Percentiles rank a stretch among this genome's conserved stretches.
phyloP scores from a whole-genome alignment of 306 rosid genomes.

The Glycyrrhiza uralensis region DNA sequence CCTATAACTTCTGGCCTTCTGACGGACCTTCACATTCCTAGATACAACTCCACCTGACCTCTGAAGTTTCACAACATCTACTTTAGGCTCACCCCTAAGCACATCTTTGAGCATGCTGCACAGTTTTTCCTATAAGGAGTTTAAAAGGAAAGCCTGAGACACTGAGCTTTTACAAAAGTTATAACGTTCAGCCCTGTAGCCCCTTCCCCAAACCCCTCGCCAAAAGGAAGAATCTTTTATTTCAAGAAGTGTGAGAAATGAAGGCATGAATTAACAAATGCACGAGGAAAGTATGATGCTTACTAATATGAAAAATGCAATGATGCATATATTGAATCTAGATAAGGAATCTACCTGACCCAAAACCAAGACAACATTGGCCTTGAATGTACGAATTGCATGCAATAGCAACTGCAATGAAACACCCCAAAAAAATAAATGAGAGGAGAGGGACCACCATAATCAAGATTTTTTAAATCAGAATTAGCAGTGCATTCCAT shows the following conservation, averaged over 20 bases:
- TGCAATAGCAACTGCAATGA: constrained; percentile 85
- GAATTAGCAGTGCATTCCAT: constrained; percentile 7
- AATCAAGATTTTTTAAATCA: constrained; percentile 8
- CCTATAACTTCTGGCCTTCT: constrained; percentile 73
- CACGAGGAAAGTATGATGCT: not conserved
- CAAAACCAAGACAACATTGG: constrained; percentile 83
- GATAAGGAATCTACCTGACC: constrained; percentile 68
- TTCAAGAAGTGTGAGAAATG: not conserved
- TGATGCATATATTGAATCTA: not conserved
- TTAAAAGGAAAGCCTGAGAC: constrained; percentile 23
- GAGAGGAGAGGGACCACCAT: not conserved
- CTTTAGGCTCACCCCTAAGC: constrained; percentile 67
- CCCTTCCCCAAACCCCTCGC: not conserved
- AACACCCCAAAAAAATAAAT: not conserved
- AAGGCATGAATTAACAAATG: not conserved
- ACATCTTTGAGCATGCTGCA: constrained; percentile 90
- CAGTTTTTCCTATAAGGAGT: constrained; percentile 72
- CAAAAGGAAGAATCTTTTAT: not conserved
- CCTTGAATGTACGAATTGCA: constrained; percentile 79
- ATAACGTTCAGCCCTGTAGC: not conserved
- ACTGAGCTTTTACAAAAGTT: not conserved
- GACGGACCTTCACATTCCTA: constrained; percentile 72
- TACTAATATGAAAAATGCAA: constrained; percentile 1
- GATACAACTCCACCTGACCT: constrained; percentile 97
- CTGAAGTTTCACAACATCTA: constrained; percentile 95